Evolutionary conservation across 805 yeast genomes (phyloP).

Genomic region (Suhomyces emberorum): DNA sequence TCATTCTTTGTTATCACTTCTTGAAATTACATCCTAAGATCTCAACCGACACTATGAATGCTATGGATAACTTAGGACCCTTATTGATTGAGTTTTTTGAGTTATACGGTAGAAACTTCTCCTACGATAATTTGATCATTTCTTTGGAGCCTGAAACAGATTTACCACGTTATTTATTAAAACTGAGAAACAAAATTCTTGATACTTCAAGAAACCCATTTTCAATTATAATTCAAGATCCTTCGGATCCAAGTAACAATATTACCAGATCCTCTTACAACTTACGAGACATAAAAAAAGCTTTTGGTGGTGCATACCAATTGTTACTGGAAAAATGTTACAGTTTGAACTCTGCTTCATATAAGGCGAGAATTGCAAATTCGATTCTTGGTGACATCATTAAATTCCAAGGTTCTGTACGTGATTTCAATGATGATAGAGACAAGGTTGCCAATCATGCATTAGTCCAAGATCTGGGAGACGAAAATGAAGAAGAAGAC

Average conservation of each 20-base stretch:
- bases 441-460: slow-evolving; percentile 61
- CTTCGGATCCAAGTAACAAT: slow-evolving; percentile 79
- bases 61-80: slow-evolving; percentile 78
- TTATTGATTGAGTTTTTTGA: slow-evolving; percentile 88
- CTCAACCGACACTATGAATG: slow-evolving; percentile 60
- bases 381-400: slow-evolving; percentile 79
- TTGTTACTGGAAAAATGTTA: slow-evolving; percentile 71
- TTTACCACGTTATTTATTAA: slow-evolving; percentile 56
- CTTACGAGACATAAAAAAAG: slow-evolving; percentile 71
- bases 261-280: slow-evolving; percentile 84
- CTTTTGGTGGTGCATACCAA: slow-evolving; percentile 87
- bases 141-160: slow-evolving; percentile 55
- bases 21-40: slow-evolving; percentile 76
- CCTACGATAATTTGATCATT: slow-evolving; percentile 74
- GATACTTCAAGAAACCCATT: slow-evolving; percentile 53
- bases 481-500: slow-evolving; percentile 21
- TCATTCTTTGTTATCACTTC: slow-evolving; percentile 79
- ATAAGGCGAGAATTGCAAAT: slow-evolving; percentile 63
- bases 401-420: slow-evolving; percentile 64
- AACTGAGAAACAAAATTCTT: slow-evolving; percentile 50
- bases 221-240: slow-evolving; percentile 80
- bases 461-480: slow-evolving; percentile 24
- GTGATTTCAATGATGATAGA: slow-evolving; percentile 79
- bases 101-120: slow-evolving; percentile 84
- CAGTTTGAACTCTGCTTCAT: slow-evolving; percentile 62